Conservation (phyloP, 139 green algal genomes). For the Ostreobium quekettii region DNA sequence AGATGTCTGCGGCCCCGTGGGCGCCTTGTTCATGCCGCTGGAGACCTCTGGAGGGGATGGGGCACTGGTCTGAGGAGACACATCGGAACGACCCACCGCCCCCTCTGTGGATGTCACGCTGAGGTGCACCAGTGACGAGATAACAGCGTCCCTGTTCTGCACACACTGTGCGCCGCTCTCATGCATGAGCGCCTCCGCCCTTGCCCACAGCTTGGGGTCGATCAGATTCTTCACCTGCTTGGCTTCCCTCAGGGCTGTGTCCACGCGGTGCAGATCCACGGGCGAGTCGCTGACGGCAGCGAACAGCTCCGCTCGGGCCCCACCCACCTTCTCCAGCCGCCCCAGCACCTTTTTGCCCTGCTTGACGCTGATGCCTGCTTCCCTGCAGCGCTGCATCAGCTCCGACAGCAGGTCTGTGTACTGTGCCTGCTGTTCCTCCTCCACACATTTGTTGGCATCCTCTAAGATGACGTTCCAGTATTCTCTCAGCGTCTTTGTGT, state of each 20-base stretch:
- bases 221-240: not conserved
- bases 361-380: slow-evolving; percentile 18
- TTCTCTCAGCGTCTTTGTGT: slow-evolving; percentile 6
- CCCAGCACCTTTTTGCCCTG: slow-evolving; percentile 19
- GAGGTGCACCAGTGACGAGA: not conserved
- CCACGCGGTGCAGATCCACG: not conserved
- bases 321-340: slow-evolving; percentile 19
- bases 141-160: not conserved
- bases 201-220: not conserved
- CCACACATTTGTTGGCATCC: slow-evolving; percentile 7
- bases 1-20: too few species aligned
- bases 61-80: too few species aligned
- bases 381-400: not conserved
- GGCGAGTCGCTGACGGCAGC: not conserved
- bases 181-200: too few species aligned
- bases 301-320: not conserved
- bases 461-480: slow-evolving; percentile 20
- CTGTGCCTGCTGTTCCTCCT: slow-evolving; percentile 4
- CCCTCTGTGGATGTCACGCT: not conserved
- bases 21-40: too few species aligned
- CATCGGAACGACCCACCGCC: not conserved
- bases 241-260: not conserved
- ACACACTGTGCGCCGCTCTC: too few species aligned
- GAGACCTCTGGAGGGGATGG: too few species aligned
- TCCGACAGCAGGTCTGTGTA: slow-evolving; percentile 8